phyloP scores from a whole-genome alignment of 73 alveolate genomes.

The Effrenium voratum region DNA sequence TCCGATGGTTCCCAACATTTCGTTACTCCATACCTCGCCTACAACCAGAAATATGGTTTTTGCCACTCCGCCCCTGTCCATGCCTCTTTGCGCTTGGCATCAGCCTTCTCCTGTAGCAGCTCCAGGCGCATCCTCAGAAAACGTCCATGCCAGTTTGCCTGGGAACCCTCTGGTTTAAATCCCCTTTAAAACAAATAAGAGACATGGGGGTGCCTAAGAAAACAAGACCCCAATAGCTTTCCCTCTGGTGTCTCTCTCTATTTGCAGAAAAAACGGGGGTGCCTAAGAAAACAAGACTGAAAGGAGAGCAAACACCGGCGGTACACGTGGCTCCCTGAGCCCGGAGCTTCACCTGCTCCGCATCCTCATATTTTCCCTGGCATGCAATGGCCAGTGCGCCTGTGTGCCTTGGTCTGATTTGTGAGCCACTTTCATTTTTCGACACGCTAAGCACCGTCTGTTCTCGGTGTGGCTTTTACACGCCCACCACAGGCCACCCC shows the following conservation, averaged over 20 bases:
- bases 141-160: no score
- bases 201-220: no score
- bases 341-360: constrained; percentile 69
- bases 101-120: constrained; percentile 77
- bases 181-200: no score
- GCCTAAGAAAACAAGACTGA: not conserved
- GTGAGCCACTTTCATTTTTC: no score
- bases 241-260: not conserved
- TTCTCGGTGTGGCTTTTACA: not conserved
- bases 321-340: not conserved
- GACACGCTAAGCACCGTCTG: not conserved
- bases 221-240: no score
- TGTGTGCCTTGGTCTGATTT: no score
- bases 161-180: no score
- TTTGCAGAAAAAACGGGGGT: not conserved
- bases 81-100: constrained; percentile 90
- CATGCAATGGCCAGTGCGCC: no score
- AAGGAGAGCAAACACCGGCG: not conserved
- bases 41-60: no score
- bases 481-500: not conserved
- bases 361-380: constrained; percentile 81
- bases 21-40: no score
- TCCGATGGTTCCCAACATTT: no score
- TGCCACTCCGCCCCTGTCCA: not conserved
- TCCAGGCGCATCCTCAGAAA: constrained; percentile 87